Evolutionary conservation across 2,329 filamentous ascomycete genomes (phyloP).

Genomic region (Ophiostoma perfectum): DNA sequence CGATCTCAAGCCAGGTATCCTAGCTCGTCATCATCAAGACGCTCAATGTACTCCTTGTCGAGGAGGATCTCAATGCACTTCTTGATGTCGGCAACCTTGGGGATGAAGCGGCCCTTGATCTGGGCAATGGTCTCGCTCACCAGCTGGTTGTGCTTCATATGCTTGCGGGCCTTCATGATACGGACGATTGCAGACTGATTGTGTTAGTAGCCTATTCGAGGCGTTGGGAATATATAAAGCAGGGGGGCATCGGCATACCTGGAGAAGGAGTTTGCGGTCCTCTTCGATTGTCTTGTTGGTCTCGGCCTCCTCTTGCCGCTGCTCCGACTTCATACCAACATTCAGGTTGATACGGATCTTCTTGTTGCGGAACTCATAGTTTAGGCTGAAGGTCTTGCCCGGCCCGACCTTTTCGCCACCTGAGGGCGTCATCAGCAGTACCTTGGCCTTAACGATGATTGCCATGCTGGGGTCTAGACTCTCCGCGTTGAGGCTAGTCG

Average conservation of each 20-base stretch:
- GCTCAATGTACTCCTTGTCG: slow-evolving; percentile 98
- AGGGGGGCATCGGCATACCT: slow-evolving; percentile 57
- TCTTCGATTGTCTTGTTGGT: slow-evolving; percentile 99
- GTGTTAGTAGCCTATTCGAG: slow-evolving; percentile 21
- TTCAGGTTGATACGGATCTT: slow-evolving; percentile 97
- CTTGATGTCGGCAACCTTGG: slow-evolving; percentile 94
- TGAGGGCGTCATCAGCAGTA: slow-evolving; percentile 64
- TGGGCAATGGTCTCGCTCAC: slow-evolving; percentile 94
- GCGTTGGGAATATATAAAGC: not conserved
- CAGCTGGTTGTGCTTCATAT: slow-evolving; percentile 94
- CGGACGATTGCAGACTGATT: slow-evolving; percentile 89
- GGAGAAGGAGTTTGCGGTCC: slow-evolving; percentile 90
- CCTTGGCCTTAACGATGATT: slow-evolving; percentile 89
- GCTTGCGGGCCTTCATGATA: slow-evolving; percentile 99
- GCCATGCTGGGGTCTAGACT: slow-evolving; percentile 79
- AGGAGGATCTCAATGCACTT: slow-evolving; percentile 98
- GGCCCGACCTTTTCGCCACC: slow-evolving; percentile 67
- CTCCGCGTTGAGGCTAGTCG: slow-evolving; percentile 74
- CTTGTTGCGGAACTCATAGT: slow-evolving; percentile 96
- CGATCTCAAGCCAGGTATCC: slow-evolving; percentile 76
- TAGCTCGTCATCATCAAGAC: slow-evolving; percentile 87
- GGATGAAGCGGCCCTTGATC: slow-evolving; percentile 86
- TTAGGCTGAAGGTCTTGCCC: slow-evolving; percentile 75
- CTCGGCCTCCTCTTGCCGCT: slow-evolving; percentile 92
- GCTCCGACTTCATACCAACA: slow-evolving; percentile 87